Evolutionary conservation across 2,329 filamentous ascomycete species (phyloP).

Genomic region (Fusarium caatingaense): DNA sequence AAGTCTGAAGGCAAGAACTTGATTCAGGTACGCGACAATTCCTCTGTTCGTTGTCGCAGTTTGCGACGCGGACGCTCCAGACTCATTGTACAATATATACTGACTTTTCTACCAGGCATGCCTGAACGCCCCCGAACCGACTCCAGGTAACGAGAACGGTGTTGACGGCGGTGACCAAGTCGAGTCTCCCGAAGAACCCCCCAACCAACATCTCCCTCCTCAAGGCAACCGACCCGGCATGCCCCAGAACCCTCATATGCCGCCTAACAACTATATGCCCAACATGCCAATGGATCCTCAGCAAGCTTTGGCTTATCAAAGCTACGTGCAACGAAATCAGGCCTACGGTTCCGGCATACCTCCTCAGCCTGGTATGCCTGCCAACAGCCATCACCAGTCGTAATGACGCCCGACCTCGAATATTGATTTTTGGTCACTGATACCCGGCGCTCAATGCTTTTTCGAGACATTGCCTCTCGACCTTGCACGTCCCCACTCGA

Average conservation of each 20-base stretch:
- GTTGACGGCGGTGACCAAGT: slow-evolving; percentile 80
- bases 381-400: slow-evolving; percentile 84
- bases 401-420: slow-evolving; percentile 55
- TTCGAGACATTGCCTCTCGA: slow-evolving; percentile 51
- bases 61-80: not conserved
- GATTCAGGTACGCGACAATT: slow-evolving; percentile 80
- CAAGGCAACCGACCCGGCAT: slow-evolving; percentile 70
- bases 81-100: not conserved
- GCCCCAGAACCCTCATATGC: slow-evolving; percentile 72
- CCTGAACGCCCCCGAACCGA: slow-evolving; percentile 93
- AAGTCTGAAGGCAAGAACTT: slow-evolving; percentile 99
- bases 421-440: slow-evolving; percentile 56
- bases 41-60: not conserved
- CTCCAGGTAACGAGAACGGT: slow-evolving; percentile 82
- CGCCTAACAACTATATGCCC: slow-evolving; percentile 67
- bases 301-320: slow-evolving; percentile 84
- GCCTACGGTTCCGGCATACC: slow-evolving; percentile 83
- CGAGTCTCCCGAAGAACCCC: slow-evolving; percentile 91
- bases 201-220: slow-evolving; percentile 79
- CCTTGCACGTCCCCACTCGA: slow-evolving; percentile 44
- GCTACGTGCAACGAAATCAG: slow-evolving; percentile 78
- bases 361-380: slow-evolving; percentile 80
- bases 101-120: slow-evolving; percentile 75
- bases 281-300: slow-evolving; percentile 78
- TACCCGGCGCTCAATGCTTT: slow-evolving; percentile 70